Conservation (phyloP, 345 rosid genomes). For the Streptanthus diversifolius region DNA sequence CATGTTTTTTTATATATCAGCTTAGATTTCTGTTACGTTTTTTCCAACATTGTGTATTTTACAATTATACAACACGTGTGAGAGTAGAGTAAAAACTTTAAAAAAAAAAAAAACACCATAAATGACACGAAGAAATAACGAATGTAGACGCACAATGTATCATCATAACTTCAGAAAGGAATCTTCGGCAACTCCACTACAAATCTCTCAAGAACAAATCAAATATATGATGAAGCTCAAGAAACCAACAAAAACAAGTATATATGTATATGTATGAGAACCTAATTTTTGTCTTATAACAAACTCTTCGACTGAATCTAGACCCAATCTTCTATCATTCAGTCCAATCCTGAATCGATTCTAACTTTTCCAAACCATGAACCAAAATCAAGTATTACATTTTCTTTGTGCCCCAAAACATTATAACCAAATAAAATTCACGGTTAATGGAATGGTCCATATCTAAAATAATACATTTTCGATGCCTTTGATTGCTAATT, state of each 20-base stretch:
- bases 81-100: neutral
- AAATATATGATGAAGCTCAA: neutral
- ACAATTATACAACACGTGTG: neutral
- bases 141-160: neutral
- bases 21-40: neutral
- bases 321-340: neutral
- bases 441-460: slow-evolving; percentile 7
- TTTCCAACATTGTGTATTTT: neutral
- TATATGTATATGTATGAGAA: too few relatives aligned
- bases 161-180: neutral
- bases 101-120: neutral
- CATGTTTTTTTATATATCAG: neutral
- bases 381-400: neutral
- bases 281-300: neutral
- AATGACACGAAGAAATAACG: neutral
- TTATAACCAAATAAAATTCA: neutral
- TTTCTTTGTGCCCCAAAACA: neutral
- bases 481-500: slow-evolving; percentile 4
- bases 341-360: neutral
- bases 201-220: neutral
- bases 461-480: neutral
- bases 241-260: neutral
- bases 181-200: neutral
- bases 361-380: neutral
- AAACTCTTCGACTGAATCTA: neutral